Base-by-base conservation (phyloP, 495 filamentous ascomycete genomes). In the Trichocladium uniseriatum region DNA sequence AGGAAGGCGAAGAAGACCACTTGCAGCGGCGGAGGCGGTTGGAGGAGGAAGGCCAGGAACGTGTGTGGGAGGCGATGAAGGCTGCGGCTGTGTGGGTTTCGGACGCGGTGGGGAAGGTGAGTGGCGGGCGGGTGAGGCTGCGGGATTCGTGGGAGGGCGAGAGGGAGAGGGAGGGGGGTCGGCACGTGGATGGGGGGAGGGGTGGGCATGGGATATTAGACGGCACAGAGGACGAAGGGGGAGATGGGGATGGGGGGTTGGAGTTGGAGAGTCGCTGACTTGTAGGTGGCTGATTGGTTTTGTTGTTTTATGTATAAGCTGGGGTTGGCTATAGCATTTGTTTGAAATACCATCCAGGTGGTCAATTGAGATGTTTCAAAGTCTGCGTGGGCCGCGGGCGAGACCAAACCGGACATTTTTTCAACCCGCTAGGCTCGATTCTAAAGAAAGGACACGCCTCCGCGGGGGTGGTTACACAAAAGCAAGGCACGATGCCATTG, bases 41-140 rank as follows among this genome's bases (percentile, higher is more conserved):
- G 21, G 69, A 67, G 40, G 49, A 62, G 0, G 71, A 69, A 20
- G 62, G 69, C 14, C 80, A 92, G 55, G 86, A 90, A 51, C 73
- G 73, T 41, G 54, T 92, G 11, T 92, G 86, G 85, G 70, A 64
- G 10, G 50, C 81, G 11, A 79, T 92, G 42, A 75, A 75, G 53
- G 67, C 61, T 8, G 65, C 76, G 0, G 81, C 79, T 5, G 59
- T 69, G 18, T 81, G 80, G 75, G 59, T 83, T 14, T 68, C 73
- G 31, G 65, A 73, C 51, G 71, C 69, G 45, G 66, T 83, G 1
- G 57, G 69, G 42, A 65, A 64, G 41, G 62, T 62, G 19, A 72
- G 66, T 2, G 68, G 77, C 2, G 79, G 79, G 1, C 56, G 70
- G 49, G 74, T 79, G 22, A 54, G 66, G 41, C 52, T 77, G 29